These are phyloP conservation scores for Alliaria petiolata DNA, from an alignment of 345 rosid genomes.

Conservation along the genomic window DNA sequence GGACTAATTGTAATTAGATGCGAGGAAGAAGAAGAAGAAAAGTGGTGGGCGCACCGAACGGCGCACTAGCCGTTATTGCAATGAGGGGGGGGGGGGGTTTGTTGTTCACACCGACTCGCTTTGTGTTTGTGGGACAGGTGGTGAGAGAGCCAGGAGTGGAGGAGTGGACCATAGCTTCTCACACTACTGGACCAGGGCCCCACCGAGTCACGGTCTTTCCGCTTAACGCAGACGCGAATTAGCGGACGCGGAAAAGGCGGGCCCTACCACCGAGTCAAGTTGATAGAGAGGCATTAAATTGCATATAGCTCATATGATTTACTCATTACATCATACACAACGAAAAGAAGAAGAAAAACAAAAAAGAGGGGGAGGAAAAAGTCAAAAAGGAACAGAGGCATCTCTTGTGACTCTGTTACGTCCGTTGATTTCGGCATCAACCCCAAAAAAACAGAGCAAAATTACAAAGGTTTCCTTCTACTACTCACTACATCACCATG, in stretches of 20 bases:
- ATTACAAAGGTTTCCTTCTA: not conserved
- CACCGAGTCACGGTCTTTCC: constrained; percentile 8
- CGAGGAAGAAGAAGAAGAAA: no score
- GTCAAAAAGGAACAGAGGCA: constrained; percentile 16
- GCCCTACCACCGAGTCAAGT: constrained; percentile 16
- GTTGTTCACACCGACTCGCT: constrained; percentile 16
- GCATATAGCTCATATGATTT: constrained; percentile 9
- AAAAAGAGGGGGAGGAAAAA: not conserved
- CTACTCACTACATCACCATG: constrained; percentile 1
- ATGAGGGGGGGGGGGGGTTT: not conserved
- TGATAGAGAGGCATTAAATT: constrained; percentile 13
- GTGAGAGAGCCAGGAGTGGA: not conserved
- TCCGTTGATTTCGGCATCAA: constrained; percentile 16
- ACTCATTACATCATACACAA: no score
- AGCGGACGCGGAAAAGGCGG: not conserved
- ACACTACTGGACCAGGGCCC: not conserved
- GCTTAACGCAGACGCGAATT: not conserved
- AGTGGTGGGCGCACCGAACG: not conserved
- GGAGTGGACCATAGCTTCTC: not conserved
- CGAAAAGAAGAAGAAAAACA: not conserved
- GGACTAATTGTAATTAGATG: no score
- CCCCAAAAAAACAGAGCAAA: not conserved
- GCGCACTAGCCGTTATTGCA: constrained; percentile 33
- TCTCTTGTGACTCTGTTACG: constrained; percentile 12
- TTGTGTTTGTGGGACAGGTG: not conserved